These are phyloP conservation scores for Colletotrichum plurivorum DNA, from an alignment of 2,329 filamentous ascomycete species.

Conservation along the genomic window DNA sequence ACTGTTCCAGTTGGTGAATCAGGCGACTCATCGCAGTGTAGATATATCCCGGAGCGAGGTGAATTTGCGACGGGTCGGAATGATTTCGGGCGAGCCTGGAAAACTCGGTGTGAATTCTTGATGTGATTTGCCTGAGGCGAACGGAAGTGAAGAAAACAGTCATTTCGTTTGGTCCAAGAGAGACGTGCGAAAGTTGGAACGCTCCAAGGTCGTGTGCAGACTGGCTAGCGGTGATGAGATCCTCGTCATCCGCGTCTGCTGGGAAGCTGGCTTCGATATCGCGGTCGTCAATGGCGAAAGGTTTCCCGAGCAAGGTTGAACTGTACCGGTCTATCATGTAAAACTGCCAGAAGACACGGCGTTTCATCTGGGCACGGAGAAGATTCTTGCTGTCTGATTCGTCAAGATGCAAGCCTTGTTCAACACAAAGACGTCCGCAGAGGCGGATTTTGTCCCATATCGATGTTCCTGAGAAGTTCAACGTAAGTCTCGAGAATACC, in stretches of 20 bases:
- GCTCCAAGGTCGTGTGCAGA: constrained; percentile 32
- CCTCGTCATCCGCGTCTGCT: constrained; percentile 51
- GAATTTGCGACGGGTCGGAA: constrained; percentile 20
- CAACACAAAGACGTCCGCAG: constrained; percentile 57
- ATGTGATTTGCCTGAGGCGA: constrained; percentile 56
- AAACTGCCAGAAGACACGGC: constrained; percentile 60
- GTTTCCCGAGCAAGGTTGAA: constrained; percentile 56
- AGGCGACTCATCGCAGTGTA: constrained; percentile 48
- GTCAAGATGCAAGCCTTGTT: constrained; percentile 51
- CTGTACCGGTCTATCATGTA: constrained; percentile 61
- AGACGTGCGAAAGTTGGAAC: constrained; percentile 20
- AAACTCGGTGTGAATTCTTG: constrained; percentile 52
- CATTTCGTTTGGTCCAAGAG: constrained; percentile 47
- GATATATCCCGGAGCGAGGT: constrained; percentile 42
- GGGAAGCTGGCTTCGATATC: constrained; percentile 55
- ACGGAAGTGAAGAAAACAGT: constrained; percentile 56
- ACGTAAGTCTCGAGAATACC: background rate
- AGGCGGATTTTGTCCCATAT: constrained; percentile 58
- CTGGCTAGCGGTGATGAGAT: constrained; percentile 43
- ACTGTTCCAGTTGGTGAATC: constrained; percentile 51
- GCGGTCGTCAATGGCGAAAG: constrained; percentile 56
- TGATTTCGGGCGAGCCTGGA: constrained; percentile 38
- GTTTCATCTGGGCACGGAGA: constrained; percentile 53
- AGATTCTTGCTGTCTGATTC: constrained; percentile 33
- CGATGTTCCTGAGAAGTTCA: constrained; percentile 46